These are phyloP conservation scores for Prunus mira DNA, from an alignment of 306 rosid species.

Conservation along the genomic window DNA sequence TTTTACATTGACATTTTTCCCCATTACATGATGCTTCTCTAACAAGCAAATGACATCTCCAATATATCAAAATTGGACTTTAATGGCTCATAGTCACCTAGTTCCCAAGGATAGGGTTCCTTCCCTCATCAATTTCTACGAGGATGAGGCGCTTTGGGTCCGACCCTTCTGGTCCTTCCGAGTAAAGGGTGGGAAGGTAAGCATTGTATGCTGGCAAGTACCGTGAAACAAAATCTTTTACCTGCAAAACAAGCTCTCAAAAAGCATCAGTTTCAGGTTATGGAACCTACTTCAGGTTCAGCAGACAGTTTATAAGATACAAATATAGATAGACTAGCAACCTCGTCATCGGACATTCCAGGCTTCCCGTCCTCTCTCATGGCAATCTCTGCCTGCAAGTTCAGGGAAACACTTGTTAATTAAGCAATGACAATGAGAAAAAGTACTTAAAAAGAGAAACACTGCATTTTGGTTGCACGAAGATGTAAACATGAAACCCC, in stretches of 20 bases:
- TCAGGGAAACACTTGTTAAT: background rate
- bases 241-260: conserved; percentile 43
- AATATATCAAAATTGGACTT: conserved; percentile 30
- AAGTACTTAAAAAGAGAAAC: background rate
- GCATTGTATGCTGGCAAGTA: conserved; percentile 91
- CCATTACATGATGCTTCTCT: conserved; percentile 11
- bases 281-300: background rate
- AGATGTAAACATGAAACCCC: conserved; percentile 9
- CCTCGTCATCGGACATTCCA: conserved; percentile 94
- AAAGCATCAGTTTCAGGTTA: conserved; percentile 13
- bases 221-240: conserved; percentile 85
- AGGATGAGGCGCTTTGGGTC: conserved; percentile 62
- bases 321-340: conserved; percentile 13
- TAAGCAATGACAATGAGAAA: background rate
- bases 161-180: conserved; percentile 83
- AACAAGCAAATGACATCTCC: conserved; percentile 16
- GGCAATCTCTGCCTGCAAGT: conserved; percentile 90
- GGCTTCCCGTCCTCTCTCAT: conserved; percentile 96
- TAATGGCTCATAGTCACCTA: conserved; percentile 23
- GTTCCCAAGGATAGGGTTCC: conserved; percentile 77
- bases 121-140: conserved; percentile 80
- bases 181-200: conserved; percentile 89
- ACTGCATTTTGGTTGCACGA: background rate
- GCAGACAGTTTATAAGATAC: conserved; percentile 10
- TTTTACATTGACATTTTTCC: background rate